phyloP scores from a whole-genome alignment of 495 filamentous ascomycete genomes.

The Neurospora sp. region DNA sequence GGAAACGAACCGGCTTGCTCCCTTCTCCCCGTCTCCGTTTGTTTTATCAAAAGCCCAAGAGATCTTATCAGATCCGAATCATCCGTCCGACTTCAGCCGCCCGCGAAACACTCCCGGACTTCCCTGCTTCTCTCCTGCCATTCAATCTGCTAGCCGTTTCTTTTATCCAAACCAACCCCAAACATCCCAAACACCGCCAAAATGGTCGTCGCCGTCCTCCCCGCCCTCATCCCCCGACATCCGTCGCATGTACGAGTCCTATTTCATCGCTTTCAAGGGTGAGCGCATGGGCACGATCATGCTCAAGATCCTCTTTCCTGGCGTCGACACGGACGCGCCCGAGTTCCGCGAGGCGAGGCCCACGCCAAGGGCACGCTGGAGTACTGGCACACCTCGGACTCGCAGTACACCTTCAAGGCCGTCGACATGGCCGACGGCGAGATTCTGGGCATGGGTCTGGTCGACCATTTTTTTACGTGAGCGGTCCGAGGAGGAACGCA shows the following conservation, averaged over 20 bases:
- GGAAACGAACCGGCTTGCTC: background rate
- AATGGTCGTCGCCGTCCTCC: conserved; percentile 24
- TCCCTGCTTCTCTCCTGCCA: background rate
- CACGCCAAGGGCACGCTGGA: conserved; percentile 21
- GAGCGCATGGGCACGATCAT: conserved; percentile 22
- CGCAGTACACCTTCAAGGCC: conserved; percentile 28
- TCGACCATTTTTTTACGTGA: conserved; percentile 15
- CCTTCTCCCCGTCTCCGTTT: background rate
- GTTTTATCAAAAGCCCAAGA: background rate
- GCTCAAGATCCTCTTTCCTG: conserved; percentile 24
- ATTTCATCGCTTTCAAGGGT: conserved; percentile 27
- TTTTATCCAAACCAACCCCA: background rate
- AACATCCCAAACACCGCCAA: background rate
- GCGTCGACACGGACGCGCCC: conserved; percentile 8
- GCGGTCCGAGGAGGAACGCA: conserved; percentile 18
- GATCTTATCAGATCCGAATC: background rate
- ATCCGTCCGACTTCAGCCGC: background rate
- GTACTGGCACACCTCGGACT: conserved; percentile 19
- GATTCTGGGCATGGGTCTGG: conserved; percentile 24
- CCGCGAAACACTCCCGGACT: too few relatives aligned
- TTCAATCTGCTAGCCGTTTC: background rate
- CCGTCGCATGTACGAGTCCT: conserved; percentile 23
- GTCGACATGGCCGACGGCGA: conserved; percentile 25
- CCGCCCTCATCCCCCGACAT: conserved; percentile 30
- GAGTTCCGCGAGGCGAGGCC: conserved; percentile 21